These are phyloP conservation scores for Aethionema arabicum DNA, from an alignment of 345 rosid species.

Conservation along the genomic window DNA sequence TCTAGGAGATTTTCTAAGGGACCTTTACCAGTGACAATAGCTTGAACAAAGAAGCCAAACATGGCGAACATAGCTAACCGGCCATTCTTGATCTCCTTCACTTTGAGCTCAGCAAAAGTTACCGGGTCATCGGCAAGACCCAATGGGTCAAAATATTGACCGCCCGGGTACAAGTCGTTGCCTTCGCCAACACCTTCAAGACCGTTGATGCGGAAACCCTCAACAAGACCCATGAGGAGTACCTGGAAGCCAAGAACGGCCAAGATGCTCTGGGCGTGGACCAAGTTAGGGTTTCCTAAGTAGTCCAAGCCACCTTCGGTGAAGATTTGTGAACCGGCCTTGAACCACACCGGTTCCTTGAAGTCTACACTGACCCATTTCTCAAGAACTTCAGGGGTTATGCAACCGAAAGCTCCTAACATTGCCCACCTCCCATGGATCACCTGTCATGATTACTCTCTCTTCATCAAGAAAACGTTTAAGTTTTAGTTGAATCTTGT, in stretches of 20 bases:
- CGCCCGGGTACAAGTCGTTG: constrained; percentile 88
- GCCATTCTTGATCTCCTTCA: constrained; percentile 95
- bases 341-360: constrained; percentile 99
- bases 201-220: constrained; percentile 94
- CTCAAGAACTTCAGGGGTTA: constrained; percentile 84
- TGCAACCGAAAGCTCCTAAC: constrained; percentile 95
- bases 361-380: constrained; percentile 81
- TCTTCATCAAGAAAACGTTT: background rate
- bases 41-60: constrained; percentile 98
- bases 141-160: constrained; percentile 83
- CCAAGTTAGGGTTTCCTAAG: constrained; percentile 95
- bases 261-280: constrained; percentile 95
- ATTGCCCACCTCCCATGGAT: constrained; percentile 98
- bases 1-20: constrained; percentile 90
- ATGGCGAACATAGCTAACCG: constrained; percentile 96
- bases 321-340: constrained; percentile 96
- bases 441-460: constrained; percentile 42
- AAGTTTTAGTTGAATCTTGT: background rate
- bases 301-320: constrained; percentile 98
- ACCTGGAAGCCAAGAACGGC: constrained; percentile 93
- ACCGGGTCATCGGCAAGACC: constrained; percentile 89
- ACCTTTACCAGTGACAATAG: constrained; percentile 93
- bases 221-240: constrained; percentile 84
- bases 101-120: constrained; percentile 91
- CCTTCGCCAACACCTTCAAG: constrained; percentile 93